phyloP scores from a whole-genome alignment of 192 early-diverging fungal species.

The Gamsiella multidivaricata region DNA sequence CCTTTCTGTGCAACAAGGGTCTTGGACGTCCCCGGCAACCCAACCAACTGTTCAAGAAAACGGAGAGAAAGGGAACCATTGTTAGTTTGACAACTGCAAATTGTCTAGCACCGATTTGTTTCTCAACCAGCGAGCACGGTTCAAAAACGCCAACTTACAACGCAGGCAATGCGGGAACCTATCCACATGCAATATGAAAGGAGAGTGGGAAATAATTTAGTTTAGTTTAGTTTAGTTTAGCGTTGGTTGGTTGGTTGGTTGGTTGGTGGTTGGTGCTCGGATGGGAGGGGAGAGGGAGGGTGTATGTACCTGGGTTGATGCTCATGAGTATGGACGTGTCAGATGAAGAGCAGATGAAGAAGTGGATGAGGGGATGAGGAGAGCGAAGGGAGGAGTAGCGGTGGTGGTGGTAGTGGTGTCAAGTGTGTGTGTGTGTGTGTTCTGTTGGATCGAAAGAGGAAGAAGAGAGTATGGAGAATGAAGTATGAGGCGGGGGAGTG shows the following conservation, averaged over 20 bases:
- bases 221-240: too few species aligned
- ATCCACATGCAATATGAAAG: neutral
- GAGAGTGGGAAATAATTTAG: neutral
- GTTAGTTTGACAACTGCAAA: neutral
- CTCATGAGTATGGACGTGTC: conserved; percentile 1
- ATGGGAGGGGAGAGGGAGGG: neutral
- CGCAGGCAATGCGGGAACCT: conserved; percentile 61
- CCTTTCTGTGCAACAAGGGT: conserved; percentile 94
- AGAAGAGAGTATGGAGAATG: neutral
- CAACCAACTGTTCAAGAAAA: conserved; percentile 76
- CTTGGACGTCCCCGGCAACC: conserved; percentile 92
- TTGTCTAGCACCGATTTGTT: too few species aligned
- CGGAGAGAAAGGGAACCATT: neutral
- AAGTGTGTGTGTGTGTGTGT: too few species aligned
- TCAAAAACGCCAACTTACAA: conserved; percentile 48
- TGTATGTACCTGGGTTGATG: conserved; percentile 8
- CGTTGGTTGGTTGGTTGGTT: too few species aligned
- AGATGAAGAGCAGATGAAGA: neutral
- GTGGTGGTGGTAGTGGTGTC: neutral
- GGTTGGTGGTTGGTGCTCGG: too few species aligned
- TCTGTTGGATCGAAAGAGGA: neutral
- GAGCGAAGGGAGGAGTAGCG: neutral
- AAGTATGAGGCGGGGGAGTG: neutral
- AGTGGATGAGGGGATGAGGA: neutral
- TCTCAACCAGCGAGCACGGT: neutral